Evolutionary conservation across 1,139 yeast species (phyloP), one percentile per base, ranked within the genome.

Genomic region (Taphrina pruni): DNA sequence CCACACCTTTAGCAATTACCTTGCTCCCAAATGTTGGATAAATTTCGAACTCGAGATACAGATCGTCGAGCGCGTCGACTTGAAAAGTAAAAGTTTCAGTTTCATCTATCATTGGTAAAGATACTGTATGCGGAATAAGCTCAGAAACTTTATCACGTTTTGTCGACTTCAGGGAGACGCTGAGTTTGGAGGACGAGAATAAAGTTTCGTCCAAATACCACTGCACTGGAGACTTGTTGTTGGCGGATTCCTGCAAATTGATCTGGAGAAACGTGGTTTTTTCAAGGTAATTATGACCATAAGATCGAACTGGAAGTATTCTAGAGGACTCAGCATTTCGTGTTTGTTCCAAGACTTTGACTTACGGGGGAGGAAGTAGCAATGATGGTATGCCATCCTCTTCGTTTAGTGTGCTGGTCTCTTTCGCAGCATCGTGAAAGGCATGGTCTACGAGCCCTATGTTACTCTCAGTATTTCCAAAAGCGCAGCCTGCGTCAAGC

Each of bases 11-110:
- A 3, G 97, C 97, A 69, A 94, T 88, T 69, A 93, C 81, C 72
- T 96, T 85, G 0, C 98, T 92, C 43, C 99, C 99, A 79, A 91
- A 94, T 17, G 94, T 90, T 0, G 99, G 97, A 78, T 89, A 93
- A 20, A 94, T 85, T 77, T 94, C 99, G 77, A 94, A 90, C 76
- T 92, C 97, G 71, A 94, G 86, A 35, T 88, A 82, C 76, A 94
- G 90, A 66, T 87, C 86, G 7, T 91, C 87, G 68, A 93, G 85
- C 0, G 89, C 82, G 75, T 90, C 96, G 9, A 95, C 87, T 78
- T 94, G 97, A 80, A 94, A 93, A 6, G 93, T 88, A 71, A 94
- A 86, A 51, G 87, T 85, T 69, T 87, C 85, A 39, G 89, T 88
- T 60, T 84, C 87, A 70, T 89, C 95, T 1, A 88, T 84, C 6